A percentile compares a stretch with the other conserved stretches of the same genome.
phyloP scores from a whole-genome alignment of 352 stramenopile genomes.

The Phytophthora hybrid region DNA sequence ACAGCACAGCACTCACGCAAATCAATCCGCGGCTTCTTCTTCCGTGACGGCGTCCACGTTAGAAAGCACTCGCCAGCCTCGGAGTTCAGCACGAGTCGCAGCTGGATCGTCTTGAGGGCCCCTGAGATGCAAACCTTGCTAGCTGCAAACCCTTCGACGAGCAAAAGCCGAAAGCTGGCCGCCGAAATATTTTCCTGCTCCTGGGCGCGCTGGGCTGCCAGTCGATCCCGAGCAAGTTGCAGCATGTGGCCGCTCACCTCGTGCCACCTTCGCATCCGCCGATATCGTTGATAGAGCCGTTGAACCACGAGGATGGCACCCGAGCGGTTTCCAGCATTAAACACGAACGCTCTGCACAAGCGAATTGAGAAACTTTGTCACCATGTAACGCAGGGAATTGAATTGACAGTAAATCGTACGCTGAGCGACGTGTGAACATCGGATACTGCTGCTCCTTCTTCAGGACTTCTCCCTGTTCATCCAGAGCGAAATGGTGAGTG shows the following conservation, averaged over 20 bases:
- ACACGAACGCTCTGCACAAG: constrained; percentile 23
- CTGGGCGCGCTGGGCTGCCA: constrained; percentile 29
- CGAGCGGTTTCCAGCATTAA: constrained; percentile 27
- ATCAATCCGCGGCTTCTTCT: constrained; percentile 67
- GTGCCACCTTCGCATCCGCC: constrained; percentile 51
- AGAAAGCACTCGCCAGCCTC: constrained; percentile 67
- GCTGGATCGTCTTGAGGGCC: constrained; percentile 68
- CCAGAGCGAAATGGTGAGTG: background rate
- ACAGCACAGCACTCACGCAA: constrained; percentile 50
- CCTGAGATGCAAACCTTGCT: constrained; percentile 80
- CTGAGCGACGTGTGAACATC: constrained; percentile 35
- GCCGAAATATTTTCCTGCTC: constrained; percentile 59
- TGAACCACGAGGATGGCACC: constrained; percentile 39
- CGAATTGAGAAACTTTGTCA: background rate
- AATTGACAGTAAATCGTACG: constrained; percentile 23
- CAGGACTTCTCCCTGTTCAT: constrained; percentile 39
- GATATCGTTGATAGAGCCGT: constrained; percentile 56
- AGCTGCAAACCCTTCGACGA: constrained; percentile 62
- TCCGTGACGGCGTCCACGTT: constrained; percentile 78
- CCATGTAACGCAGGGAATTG: background rate
- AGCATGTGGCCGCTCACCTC: constrained; percentile 48
- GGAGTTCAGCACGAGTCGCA: constrained; percentile 58
- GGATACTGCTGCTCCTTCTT: constrained; percentile 57
- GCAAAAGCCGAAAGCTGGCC: constrained; percentile 58
- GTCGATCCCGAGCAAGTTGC: constrained; percentile 46